Percentiles rank a stretch among this genome's conserved stretches.
Evolutionary conservation across 208 protist genomes (phyloP).

Genomic region (Herpetomonas samuelpessoai): DNA sequence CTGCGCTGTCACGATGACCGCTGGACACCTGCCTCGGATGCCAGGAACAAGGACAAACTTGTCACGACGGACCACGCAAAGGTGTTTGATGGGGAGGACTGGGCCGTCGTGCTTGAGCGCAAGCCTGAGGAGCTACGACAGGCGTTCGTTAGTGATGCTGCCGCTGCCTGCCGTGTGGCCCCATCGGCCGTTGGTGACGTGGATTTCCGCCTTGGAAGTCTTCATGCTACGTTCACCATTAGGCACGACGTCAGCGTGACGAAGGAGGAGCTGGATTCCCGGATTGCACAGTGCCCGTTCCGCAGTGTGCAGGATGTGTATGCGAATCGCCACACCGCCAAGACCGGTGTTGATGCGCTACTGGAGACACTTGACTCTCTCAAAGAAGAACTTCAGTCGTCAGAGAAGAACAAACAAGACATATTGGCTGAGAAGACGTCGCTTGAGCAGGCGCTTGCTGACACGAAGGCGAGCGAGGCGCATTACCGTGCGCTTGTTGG

Average conservation of each 20-base stretch:
- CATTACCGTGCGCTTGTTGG: constrained; percentile 13
- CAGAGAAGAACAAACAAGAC: neutral
- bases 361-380: no score
- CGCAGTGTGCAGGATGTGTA: constrained; percentile 18
- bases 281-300: constrained; percentile 24
- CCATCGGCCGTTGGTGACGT: constrained; percentile 12
- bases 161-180: constrained; percentile 20
- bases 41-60: no score
- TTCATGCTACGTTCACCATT: constrained; percentile 21
- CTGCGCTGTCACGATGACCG: neutral
- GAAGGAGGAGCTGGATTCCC: constrained; percentile 16
- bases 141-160: constrained; percentile 20
- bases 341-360: constrained; percentile 19
- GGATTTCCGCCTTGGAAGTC: constrained; percentile 9
- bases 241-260: constrained; percentile 12
- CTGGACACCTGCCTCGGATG: no score
- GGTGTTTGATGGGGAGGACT: constrained; percentile 24
- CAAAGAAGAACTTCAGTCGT: no score
- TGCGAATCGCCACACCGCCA: constrained; percentile 10
- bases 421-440: constrained; percentile 7
- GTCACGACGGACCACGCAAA: constrained; percentile 18
- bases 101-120: constrained; percentile 13
- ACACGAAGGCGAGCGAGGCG: constrained; percentile 9
- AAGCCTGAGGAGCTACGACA: constrained; percentile 21
- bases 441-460: constrained; percentile 13